These are phyloP conservation scores for Medicago arabica DNA, from an alignment of 306 rosid species.

Conservation along the genomic window DNA sequence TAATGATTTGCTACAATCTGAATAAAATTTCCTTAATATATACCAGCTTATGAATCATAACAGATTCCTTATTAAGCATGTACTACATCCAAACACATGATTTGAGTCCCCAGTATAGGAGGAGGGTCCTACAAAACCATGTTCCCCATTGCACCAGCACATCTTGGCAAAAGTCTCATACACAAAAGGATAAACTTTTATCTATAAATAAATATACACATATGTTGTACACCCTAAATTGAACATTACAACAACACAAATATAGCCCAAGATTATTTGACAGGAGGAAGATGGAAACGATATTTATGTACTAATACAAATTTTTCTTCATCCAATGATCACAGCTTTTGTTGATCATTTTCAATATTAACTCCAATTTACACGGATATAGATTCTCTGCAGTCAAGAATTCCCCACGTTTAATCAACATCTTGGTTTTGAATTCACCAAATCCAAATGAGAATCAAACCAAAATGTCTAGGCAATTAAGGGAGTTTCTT, in stretches of 20 bases:
- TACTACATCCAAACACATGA: background rate
- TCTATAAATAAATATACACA: conserved; percentile 15
- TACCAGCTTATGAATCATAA: background rate
- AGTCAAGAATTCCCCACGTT: background rate
- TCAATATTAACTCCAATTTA: background rate
- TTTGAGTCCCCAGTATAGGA: background rate
- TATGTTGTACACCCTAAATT: conserved; percentile 9
- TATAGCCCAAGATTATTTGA: conserved; percentile 2
- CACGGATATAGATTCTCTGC: background rate
- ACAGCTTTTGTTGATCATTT: background rate
- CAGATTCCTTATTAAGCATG: background rate
- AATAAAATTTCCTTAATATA: background rate
- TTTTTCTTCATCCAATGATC: conserved; percentile 7
- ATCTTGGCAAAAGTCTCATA: background rate
- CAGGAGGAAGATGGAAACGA: background rate
- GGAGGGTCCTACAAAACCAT: conserved; percentile 6
- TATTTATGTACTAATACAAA: background rate
- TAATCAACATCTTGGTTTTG: background rate
- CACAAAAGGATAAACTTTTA: background rate
- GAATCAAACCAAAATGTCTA: conserved; percentile 16
- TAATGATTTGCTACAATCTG: background rate
- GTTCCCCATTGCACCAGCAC: conserved; percentile 14
- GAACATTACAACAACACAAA: conserved; percentile 11
- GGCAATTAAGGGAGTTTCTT: conserved; percentile 40
- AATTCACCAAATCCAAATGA: too few species aligned